Evolutionary conservation across 2,329 filamentous ascomycete genomes (phyloP).

Genomic region (Ramularia endophylla): DNA sequence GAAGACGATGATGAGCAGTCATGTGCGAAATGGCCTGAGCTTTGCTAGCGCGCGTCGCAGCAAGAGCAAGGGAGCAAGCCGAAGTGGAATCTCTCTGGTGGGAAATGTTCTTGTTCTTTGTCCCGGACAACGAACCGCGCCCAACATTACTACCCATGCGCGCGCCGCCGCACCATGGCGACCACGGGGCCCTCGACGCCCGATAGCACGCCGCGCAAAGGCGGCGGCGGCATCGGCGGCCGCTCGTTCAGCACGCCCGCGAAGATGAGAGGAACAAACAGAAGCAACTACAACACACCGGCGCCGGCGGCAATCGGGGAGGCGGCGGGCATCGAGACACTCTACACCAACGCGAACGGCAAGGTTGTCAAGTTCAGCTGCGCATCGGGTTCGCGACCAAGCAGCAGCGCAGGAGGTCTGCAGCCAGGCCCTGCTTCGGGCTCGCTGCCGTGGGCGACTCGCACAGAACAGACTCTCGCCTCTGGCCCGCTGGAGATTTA

Average conservation of each 20-base stretch:
- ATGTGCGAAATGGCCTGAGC: no score
- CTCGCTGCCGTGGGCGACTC: constrained; percentile 65
- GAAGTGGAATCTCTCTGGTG: no score
- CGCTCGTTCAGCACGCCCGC: constrained; percentile 47
- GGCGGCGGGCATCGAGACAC: constrained; percentile 54
- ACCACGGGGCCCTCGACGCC: constrained; percentile 26
- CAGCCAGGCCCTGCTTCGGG: constrained; percentile 35
- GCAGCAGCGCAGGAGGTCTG: constrained; percentile 13
- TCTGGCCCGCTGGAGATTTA: constrained; percentile 78
- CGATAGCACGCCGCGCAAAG: constrained; percentile 20
- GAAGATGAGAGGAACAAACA: constrained; percentile 29
- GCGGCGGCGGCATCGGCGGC: constrained; percentile 27
- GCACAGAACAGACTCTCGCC: constrained; percentile 75
- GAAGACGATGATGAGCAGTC: no score
- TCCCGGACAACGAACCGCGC: no score
- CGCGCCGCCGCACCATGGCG: constrained; percentile 15
- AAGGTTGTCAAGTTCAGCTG: constrained; percentile 63
- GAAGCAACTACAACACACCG: constrained; percentile 25
- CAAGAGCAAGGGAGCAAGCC: no score
- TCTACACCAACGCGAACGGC: constrained; percentile 67
- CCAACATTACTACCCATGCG: neutral
- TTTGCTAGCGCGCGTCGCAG: no score
- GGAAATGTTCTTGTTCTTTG: no score
- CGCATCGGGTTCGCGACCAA: constrained; percentile 27
- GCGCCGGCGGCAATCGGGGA: constrained; percentile 32